Conservation (phyloP, 108 stramenopile genomes). For the Stephanodiscus triporus region DNA sequence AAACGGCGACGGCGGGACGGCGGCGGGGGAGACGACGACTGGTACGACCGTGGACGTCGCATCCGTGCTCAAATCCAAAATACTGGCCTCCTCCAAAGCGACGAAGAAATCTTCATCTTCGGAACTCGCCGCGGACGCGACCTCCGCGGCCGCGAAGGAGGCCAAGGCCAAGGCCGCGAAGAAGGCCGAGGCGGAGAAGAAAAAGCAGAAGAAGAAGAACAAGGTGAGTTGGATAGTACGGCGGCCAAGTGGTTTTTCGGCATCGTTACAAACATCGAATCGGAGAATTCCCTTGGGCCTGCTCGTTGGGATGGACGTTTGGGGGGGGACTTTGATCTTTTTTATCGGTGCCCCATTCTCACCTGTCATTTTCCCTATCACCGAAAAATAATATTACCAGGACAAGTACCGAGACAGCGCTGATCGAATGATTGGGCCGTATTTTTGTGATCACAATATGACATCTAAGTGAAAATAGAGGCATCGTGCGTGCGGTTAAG, state of each 20-base stretch:
- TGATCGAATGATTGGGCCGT: too few species aligned
- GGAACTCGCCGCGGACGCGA: conserved; percentile 27
- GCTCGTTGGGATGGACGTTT: too few species aligned
- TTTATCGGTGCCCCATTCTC: too few species aligned
- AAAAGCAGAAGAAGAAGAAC: conserved; percentile 30
- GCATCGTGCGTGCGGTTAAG: too few species aligned
- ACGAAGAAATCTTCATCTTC: conserved; percentile 26
- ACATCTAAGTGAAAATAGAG: too few species aligned
- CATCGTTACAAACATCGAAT: too few species aligned
- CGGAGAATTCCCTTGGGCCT: too few species aligned
- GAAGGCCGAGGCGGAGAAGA: conserved; percentile 47
- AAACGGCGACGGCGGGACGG: conserved; percentile 5
- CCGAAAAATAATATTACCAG: too few species aligned
- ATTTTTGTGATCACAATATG: too few species aligned
- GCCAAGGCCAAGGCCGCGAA: conserved; percentile 52
- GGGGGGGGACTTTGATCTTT: too few species aligned
- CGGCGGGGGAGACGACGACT: background rate
- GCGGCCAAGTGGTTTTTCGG: background rate
- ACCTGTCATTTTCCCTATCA: too few species aligned
- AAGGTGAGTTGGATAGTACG: conserved; percentile 5
- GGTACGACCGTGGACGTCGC: conserved; percentile 34
- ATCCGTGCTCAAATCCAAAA: conserved; percentile 44
- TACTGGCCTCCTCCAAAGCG: conserved; percentile 5
- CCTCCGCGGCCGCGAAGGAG: conserved; percentile 38
- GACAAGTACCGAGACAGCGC: too few species aligned